Evolutionary conservation across 2,329 filamentous ascomycete species (phyloP).

Genomic region (Botrytis porri): DNA sequence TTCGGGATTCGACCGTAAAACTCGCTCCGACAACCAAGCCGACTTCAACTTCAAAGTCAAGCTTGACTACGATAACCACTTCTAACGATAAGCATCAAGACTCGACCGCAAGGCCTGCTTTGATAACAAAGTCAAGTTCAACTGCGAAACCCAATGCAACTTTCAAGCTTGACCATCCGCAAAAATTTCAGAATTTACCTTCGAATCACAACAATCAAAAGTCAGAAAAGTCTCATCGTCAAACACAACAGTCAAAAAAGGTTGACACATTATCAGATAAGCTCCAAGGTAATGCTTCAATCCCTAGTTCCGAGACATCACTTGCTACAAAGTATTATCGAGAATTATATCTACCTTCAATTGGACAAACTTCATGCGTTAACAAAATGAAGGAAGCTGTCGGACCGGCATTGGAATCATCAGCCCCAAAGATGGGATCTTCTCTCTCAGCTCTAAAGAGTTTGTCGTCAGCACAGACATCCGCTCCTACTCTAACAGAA

Average conservation of each 20-base stretch:
- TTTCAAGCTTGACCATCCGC: background rate
- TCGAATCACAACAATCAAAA: background rate
- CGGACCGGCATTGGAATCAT: background rate
- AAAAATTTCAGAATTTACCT: background rate
- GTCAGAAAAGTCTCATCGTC: background rate
- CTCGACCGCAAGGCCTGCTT: background rate
- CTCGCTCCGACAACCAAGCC: background rate
- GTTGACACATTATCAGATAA: background rate
- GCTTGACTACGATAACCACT: background rate
- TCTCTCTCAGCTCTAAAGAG: background rate
- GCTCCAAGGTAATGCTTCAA: background rate
- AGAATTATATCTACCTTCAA: constrained; percentile 9
- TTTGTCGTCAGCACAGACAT: background rate
- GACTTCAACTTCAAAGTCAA: background rate
- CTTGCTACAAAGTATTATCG: constrained; percentile 1
- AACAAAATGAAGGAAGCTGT: background rate
- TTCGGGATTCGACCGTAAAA: background rate
- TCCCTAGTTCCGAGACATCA: background rate
- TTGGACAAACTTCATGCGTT: background rate
- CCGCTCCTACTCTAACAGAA: background rate
- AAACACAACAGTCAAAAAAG: background rate
- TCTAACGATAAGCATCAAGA: background rate
- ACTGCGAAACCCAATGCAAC: background rate
- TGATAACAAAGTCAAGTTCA: background rate
- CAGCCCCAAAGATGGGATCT: background rate